Evolutionary conservation across 805 yeast species (phyloP).

Genomic region (Candida dajiaensis): DNA sequence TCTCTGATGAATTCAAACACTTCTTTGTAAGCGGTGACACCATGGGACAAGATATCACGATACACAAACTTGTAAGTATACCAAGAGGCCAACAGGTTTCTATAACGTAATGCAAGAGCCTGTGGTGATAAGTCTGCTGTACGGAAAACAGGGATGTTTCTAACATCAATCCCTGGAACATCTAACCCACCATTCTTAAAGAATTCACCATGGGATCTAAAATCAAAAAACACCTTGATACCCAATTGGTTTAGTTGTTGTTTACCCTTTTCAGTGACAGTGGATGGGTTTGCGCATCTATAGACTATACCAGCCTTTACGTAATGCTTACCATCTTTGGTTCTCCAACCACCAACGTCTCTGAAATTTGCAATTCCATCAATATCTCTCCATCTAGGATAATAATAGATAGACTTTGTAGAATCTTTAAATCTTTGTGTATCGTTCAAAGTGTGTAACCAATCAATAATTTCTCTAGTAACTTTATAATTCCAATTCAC

Average conservation of each 20-base stretch:
- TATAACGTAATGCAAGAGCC: conserved; percentile 49
- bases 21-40: conserved; percentile 39
- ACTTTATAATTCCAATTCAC: conserved; percentile 59
- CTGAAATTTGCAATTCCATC: conserved; percentile 72
- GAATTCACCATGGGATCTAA: conserved; percentile 58
- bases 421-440: conserved; percentile 43
- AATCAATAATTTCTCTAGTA: conserved; percentile 41
- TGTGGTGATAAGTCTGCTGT: conserved; percentile 57
- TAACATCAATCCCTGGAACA: conserved; percentile 39
- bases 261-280: conserved; percentile 50
- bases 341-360: conserved; percentile 72
- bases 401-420: conserved; percentile 30
- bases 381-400: conserved; percentile 53
- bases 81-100: conserved; percentile 51
- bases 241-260: conserved; percentile 29
- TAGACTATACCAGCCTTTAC: conserved; percentile 51
- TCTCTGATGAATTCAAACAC: conserved; percentile 56
- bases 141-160: conserved; percentile 52
- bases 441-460: conserved; percentile 42
- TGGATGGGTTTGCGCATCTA: conserved; percentile 58
- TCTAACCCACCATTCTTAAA: conserved; percentile 38
- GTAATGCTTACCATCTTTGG: conserved; percentile 29
- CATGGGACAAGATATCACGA: conserved; percentile 47
- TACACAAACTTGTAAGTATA: conserved; percentile 61
- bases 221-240: conserved; percentile 55